Conservation (phyloP, 2,329 filamentous ascomycete genomes). For the Ustulina deusta region DNA sequence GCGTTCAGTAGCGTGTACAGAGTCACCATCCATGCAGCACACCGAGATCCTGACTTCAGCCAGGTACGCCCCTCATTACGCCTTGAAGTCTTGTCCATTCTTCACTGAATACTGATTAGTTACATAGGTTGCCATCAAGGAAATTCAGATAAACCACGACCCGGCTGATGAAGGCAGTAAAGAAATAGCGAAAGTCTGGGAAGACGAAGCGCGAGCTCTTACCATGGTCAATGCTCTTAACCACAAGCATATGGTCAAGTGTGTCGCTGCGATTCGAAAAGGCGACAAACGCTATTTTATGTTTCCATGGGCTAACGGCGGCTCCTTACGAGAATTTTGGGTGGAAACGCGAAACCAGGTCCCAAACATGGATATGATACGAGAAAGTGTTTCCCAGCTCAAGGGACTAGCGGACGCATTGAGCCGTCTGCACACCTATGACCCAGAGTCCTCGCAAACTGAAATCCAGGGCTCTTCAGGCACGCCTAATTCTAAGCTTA, state of each 20-base stretch:
- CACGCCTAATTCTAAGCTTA: neutral
- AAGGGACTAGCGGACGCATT: slow-evolving; percentile 20
- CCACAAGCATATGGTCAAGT: slow-evolving; percentile 15
- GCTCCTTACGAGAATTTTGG: slow-evolving; percentile 41
- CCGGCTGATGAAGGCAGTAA: neutral
- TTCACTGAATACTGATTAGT: neutral
- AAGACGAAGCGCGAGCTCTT: slow-evolving; percentile 16
- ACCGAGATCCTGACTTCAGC: neutral
- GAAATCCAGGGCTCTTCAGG: neutral
- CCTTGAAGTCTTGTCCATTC: neutral
- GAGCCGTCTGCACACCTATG: slow-evolving; percentile 19
- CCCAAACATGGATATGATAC: neutral
- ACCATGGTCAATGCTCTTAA: slow-evolving; percentile 51
- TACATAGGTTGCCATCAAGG: neutral
- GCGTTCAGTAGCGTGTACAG: neutral
- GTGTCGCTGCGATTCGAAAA: slow-evolving; percentile 29
- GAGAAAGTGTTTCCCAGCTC: slow-evolving; percentile 22
- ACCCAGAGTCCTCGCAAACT: neutral
- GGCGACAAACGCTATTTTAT: slow-evolving; percentile 33
- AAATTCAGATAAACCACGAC: neutral
- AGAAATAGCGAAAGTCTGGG: slow-evolving; percentile 8
- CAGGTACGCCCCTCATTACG: neutral
- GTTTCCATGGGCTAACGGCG: slow-evolving; percentile 41
- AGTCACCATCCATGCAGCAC: slow-evolving; percentile 1
- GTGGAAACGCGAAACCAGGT: neutral